Percentiles rank a stretch among this genome's conserved stretches.
Evolutionary conservation across 331 rosid species (phyloP).

Genomic region (Spiraea crenata): DNA sequence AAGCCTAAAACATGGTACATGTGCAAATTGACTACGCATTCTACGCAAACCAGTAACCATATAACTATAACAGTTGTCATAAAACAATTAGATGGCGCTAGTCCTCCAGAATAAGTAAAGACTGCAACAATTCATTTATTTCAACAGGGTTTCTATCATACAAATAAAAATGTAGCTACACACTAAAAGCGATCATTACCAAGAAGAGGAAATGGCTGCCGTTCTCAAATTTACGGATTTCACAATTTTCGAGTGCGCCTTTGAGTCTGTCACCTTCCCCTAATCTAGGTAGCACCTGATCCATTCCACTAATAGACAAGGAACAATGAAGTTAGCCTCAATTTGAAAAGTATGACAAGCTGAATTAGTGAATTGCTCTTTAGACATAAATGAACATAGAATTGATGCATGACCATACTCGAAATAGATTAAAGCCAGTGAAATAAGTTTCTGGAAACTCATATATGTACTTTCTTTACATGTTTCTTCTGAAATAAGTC

Average conservation of each 20-base stretch:
- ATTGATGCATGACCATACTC: background rate
- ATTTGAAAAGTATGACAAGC: conserved; percentile 18
- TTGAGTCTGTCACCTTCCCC: conserved; percentile 63
- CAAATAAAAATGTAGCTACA: background rate
- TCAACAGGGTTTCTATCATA: background rate
- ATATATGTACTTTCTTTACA: too few relatives aligned
- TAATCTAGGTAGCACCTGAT: conserved; percentile 64
- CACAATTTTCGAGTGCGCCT: conserved; percentile 47
- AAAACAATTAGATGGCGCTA: background rate
- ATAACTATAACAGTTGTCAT: too few relatives aligned
- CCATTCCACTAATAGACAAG: conserved; percentile 60
- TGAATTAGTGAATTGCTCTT: conserved; percentile 12
- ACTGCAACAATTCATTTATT: conserved; percentile 1
- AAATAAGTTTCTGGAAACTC: too few relatives aligned
- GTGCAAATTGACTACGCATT: too few relatives aligned
- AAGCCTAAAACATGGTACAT: too few relatives aligned
- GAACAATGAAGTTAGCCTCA: conserved; percentile 32
- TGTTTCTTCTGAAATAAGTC: too few relatives aligned
- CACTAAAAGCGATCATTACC: conserved; percentile 40
- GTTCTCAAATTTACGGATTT: conserved; percentile 55
- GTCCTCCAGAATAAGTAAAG: too few relatives aligned
- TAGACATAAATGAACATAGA: too few relatives aligned
- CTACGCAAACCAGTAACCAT: too few relatives aligned
- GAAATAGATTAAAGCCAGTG: background rate
- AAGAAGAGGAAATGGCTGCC: conserved; percentile 76